Conservation (phyloP, 2,329 filamentous ascomycete genomes). For the Tolypocladium tundrense region DNA sequence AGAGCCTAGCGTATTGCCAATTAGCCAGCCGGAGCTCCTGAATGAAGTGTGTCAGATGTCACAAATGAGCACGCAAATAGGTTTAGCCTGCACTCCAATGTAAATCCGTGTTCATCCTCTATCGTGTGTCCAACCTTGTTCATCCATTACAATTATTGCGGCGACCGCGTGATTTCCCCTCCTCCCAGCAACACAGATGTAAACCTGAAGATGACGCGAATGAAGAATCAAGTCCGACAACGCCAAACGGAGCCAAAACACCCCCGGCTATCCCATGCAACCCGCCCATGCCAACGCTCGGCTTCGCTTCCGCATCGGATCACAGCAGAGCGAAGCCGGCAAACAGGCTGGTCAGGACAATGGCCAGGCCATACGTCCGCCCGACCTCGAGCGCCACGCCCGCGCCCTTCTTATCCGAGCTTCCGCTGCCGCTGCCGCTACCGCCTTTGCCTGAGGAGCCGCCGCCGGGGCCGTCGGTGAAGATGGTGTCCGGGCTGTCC, state of each 20-base stretch:
- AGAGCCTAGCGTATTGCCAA: neutral
- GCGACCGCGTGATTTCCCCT: neutral
- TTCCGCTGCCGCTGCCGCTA: neutral
- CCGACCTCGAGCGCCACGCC: constrained; percentile 21
- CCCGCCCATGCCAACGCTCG: neutral
- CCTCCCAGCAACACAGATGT: neutral
- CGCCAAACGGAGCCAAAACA: neutral
- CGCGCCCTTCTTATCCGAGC: constrained; percentile 14
- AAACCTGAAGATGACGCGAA: neutral
- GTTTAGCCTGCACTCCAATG: neutral
- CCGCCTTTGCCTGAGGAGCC: constrained; percentile 7
- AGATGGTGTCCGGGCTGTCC: constrained; percentile 26
- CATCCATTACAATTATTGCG: neutral
- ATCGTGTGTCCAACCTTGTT: neutral
- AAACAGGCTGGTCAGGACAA: constrained; percentile 27
- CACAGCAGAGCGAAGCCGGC: constrained; percentile 30
- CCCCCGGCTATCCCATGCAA: neutral
- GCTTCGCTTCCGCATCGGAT: neutral
- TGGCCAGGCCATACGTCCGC: constrained; percentile 24
- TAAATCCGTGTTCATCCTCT: neutral
- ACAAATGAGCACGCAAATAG: neutral
- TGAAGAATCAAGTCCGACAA: neutral
- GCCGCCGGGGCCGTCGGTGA: constrained; percentile 17
- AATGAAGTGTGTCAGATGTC: too few relatives aligned
- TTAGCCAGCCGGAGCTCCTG: neutral